Evolutionary conservation across 176 grass and related monocot species (phyloP).

Genomic region (Pontederia paniculata): DNA sequence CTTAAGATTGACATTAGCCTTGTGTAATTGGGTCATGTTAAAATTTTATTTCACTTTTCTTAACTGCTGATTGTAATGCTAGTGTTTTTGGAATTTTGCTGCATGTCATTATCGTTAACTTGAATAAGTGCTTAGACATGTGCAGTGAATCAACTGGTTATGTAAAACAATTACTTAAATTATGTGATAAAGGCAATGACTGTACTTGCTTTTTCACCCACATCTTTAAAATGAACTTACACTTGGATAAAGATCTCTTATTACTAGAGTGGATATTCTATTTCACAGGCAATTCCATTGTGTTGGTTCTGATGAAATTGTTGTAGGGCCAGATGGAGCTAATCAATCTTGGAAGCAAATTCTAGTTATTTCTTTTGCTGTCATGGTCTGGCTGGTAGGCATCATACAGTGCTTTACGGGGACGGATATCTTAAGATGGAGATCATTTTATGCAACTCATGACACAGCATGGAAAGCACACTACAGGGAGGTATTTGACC

Average conservation of each 20-base stretch:
- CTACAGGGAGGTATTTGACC: constrained; percentile 97
- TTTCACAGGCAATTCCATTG: constrained; percentile 28
- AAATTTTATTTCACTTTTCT: too few species aligned
- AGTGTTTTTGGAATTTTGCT: too few species aligned
- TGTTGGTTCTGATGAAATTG: constrained; percentile 21
- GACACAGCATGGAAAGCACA: constrained; percentile 98
- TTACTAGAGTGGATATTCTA: constrained; percentile 3
- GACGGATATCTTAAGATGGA: constrained; percentile 85
- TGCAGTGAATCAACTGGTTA: not conserved
- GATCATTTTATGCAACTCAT: constrained; percentile 94
- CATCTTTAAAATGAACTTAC: not conserved
- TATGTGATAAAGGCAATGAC: not conserved
- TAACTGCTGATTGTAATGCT: too few species aligned
- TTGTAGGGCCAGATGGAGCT: constrained; percentile 65
- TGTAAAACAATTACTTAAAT: not conserved
- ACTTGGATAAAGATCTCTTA: not conserved
- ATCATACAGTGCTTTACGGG: constrained; percentile 81
- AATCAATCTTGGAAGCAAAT: constrained; percentile 37
- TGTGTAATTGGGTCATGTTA: too few species aligned
- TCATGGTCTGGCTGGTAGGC: constrained; percentile 67
- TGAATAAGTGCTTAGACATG: too few species aligned
- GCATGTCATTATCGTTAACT: too few species aligned
- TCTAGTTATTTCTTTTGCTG: constrained; percentile 56
- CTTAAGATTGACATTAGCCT: too few species aligned
- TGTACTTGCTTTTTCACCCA: not conserved